Evolutionary conservation across 1,284 basidiomycete genomes (phyloP).

Genomic region (Pterula multifida): DNA sequence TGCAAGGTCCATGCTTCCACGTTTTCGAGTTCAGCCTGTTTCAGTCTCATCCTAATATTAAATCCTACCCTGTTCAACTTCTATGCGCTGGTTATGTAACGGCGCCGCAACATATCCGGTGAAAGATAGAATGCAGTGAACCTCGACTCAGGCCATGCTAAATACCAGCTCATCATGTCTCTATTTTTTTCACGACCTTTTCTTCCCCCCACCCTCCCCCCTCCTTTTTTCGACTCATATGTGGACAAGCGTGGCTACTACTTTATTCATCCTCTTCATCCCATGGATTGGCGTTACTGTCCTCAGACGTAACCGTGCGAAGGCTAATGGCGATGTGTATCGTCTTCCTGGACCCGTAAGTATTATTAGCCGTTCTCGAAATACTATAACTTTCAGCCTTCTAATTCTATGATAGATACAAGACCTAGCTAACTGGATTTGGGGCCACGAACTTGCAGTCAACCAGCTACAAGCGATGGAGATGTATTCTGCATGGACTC

Average conservation of each 20-base stretch:
- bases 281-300: background rate
- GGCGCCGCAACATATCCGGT: too few relatives aligned
- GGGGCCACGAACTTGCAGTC: slow-evolving; percentile 26
- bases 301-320: background rate
- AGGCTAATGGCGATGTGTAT: slow-evolving; percentile 6
- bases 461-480: slow-evolving; percentile 22
- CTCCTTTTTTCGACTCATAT: slow-evolving; percentile 5
- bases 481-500: slow-evolving; percentile 24
- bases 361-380: slow-evolving; percentile 1
- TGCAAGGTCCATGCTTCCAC: too few relatives aligned
- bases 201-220: slow-evolving; percentile 7
- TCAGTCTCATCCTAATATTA: too few relatives aligned
- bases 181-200: slow-evolving; percentile 6
- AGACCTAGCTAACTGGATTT: slow-evolving; percentile 17
- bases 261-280: background rate
- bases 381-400: background rate
- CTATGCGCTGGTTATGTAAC: too few relatives aligned
- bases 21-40: too few relatives aligned
- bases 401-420: slow-evolving; percentile 9
- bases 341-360: slow-evolving; percentile 13
- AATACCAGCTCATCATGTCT: background rate
- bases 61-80: too few relatives aligned
- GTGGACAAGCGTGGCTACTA: background rate
- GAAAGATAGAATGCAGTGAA: too few relatives aligned
- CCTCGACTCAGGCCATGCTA: too few relatives aligned